These are phyloP conservation scores for Geranium brycei DNA, from an alignment of 345 rosid genomes.

Conservation along the genomic window DNA sequence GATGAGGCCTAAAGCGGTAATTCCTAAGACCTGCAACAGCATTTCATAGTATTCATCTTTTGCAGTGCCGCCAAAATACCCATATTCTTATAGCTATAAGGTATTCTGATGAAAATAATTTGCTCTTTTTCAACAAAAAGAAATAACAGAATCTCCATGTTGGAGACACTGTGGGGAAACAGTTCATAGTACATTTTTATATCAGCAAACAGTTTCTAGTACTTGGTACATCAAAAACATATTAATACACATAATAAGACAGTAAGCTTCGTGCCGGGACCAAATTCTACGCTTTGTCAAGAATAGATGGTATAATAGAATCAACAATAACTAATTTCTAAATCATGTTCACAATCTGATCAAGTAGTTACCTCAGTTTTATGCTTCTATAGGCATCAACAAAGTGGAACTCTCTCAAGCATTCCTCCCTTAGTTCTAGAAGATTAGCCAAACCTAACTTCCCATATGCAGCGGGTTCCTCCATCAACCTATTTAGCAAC, in stretches of 20 bases:
- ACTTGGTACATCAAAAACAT: not conserved
- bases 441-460: conserved; percentile 95
- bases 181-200: not conserved
- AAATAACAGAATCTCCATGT: not conserved
- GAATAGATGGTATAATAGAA: not conserved
- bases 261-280: not conserved
- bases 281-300: not conserved
- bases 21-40: not conserved
- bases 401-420: conserved; percentile 93
- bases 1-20: not conserved
- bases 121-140: not conserved
- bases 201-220: no score
- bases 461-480: conserved; percentile 98
- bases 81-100: not conserved
- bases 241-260: not conserved
- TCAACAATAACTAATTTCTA: no score
- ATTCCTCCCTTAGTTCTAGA: conserved; percentile 95
- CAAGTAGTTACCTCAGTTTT: conserved; percentile 64
- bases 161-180: not conserved
- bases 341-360: not conserved
- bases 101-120: no score
- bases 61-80: not conserved
- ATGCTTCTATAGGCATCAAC: conserved; percentile 90
- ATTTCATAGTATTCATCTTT: not conserved
- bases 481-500: conserved; percentile 58